Evolutionary conservation across 306 rosid genomes (phyloP).

Genomic region (Abrus pulchellus): DNA sequence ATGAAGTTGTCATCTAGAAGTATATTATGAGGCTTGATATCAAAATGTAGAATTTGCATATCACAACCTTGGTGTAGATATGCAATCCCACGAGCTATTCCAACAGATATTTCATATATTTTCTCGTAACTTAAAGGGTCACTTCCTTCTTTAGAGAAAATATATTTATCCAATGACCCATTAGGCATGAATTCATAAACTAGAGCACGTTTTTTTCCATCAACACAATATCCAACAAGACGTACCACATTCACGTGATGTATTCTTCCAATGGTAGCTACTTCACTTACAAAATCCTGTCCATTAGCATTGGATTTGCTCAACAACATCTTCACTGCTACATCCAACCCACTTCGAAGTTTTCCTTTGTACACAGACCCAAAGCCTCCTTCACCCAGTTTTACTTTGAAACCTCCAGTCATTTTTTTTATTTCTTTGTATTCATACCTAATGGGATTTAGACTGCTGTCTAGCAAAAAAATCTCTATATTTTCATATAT

Average conservation of each 20-base stretch:
- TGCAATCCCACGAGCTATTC: constrained; percentile 39
- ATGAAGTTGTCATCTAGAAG: constrained; percentile 14
- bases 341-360: constrained; percentile 23
- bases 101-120: constrained; percentile 32
- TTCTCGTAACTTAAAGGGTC: neutral
- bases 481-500: constrained; percentile 35
- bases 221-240: constrained; percentile 17
- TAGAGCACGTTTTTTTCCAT: neutral
- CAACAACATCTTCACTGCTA: constrained; percentile 44
- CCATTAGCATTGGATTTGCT: constrained; percentile 28
- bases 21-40: constrained; percentile 36
- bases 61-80: constrained; percentile 47
- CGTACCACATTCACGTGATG: constrained; percentile 1
- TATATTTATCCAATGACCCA: constrained; percentile 44
- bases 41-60: constrained; percentile 44
- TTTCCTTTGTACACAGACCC: constrained; percentile 34
- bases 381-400: constrained; percentile 50
- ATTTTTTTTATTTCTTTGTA: constrained; percentile 44
- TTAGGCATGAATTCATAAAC: constrained; percentile 47
- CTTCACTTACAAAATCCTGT: constrained; percentile 36
- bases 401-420: constrained; percentile 26
- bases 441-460: constrained; percentile 41
- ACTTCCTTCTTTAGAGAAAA: constrained; percentile 14
- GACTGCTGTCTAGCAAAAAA: constrained; percentile 15
- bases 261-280: constrained; percentile 18